These are phyloP conservation scores for Boletellus sp. DNA, from an alignment of 768 basidiomycete species.

Conservation along the genomic window DNA sequence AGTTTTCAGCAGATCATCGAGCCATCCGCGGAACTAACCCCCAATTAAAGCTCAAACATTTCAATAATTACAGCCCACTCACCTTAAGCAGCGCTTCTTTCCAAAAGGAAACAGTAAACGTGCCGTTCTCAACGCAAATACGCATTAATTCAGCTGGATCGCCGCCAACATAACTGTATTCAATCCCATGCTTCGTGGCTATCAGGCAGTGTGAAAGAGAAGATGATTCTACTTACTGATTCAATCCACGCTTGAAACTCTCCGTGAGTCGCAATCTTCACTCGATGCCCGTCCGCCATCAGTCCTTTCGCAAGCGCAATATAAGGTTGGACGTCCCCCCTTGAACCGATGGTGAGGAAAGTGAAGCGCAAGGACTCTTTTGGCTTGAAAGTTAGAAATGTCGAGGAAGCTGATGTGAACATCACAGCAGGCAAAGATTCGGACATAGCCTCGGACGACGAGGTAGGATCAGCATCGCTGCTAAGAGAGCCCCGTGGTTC, in stretches of 20 bases:
- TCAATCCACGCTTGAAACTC: conserved; percentile 96
- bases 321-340: conserved; percentile 98
- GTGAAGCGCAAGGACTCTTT: conserved; percentile 82
- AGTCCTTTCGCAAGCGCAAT: conserved; percentile 92
- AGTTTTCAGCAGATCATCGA: conserved; percentile 92
- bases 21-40: conserved; percentile 89
- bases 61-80: conserved; percentile 6
- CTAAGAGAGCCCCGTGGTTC: conserved; percentile 46
- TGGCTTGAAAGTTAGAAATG: conserved; percentile 96
- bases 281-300: conserved; percentile 83
- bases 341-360: conserved; percentile 91
- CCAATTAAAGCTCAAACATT: conserved; percentile 3
- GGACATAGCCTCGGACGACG: conserved; percentile 52
- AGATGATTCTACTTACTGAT: conserved; percentile 54
- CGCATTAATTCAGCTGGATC: conserved; percentile 98
- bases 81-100: conserved; percentile 89
- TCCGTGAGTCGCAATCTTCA: conserved; percentile 90
- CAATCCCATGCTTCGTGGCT: conserved; percentile 78
- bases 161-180: conserved; percentile 90
- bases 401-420: conserved; percentile 95
- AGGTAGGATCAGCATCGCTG: conserved; percentile 39
- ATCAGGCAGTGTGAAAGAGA: conserved; percentile 3
- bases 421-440: conserved; percentile 85
- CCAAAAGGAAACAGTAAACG: conserved; percentile 92
- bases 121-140: conserved; percentile 97